Evolutionary conservation across 1,284 basidiomycete genomes (phyloP).

Genomic region (Bondarzewia mesenterica): DNA sequence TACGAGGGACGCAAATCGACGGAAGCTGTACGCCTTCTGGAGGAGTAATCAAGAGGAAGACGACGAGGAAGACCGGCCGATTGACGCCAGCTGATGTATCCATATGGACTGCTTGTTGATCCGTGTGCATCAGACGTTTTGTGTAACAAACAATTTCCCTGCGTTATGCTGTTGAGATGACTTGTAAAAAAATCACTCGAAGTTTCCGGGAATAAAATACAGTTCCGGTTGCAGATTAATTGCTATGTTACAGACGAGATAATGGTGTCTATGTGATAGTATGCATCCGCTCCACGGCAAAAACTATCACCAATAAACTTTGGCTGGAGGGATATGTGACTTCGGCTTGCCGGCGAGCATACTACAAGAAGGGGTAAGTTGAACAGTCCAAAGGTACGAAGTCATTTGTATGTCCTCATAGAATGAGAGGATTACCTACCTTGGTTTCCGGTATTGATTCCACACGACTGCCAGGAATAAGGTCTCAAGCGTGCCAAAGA

Average conservation of each 20-base stretch:
- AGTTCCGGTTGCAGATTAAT: no score
- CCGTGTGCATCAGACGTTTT: no score
- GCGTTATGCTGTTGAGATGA: no score
- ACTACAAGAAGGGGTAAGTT: constrained; percentile 1
- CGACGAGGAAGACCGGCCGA: constrained; percentile 3
- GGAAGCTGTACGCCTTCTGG: constrained; percentile 80
- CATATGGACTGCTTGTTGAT: neutral
- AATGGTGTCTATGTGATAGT: neutral
- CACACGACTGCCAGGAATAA: constrained; percentile 17
- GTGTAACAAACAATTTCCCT: no score
- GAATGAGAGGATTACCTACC: constrained; percentile 9
- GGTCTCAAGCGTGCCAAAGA: constrained; percentile 19
- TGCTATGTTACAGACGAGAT: neutral
- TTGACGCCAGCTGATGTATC: constrained; percentile 9
- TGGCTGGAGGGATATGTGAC: constrained; percentile 5
- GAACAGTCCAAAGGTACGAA: neutral
- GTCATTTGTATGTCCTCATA: neutral
- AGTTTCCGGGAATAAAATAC: no score
- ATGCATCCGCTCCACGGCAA: neutral
- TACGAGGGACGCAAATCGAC: constrained; percentile 71
- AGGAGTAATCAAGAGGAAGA: constrained; percentile 40
- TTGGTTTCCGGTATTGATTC: constrained; percentile 18
- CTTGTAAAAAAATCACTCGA: no score
- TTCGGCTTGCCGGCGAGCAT: constrained; percentile 1
- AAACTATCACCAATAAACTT: constrained; percentile 1